Evolutionary conservation across 805 yeast species (phyloP).

Genomic region (Blastobotrys peoriensis): DNA sequence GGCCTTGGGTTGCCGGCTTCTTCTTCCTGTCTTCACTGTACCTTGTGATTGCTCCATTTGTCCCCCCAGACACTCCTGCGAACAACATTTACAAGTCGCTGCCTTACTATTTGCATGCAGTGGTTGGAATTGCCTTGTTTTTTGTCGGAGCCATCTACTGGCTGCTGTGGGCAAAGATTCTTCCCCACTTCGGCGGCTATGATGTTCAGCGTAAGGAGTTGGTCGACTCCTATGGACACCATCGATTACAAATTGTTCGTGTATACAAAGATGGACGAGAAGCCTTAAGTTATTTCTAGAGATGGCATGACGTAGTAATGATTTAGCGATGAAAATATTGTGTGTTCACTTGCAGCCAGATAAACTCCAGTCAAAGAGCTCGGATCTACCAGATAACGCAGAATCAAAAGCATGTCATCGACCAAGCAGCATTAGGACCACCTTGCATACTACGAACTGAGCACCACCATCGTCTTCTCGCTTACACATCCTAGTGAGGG

Average conservation of each 20-base stretch:
- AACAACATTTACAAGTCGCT: slow-evolving; percentile 61
- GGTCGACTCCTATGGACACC: slow-evolving; percentile 2
- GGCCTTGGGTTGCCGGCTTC: slow-evolving; percentile 56
- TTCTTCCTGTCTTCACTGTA: slow-evolving; percentile 62
- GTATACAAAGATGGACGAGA: neutral
- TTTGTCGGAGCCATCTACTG: slow-evolving; percentile 57
- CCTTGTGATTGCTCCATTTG: slow-evolving; percentile 68
- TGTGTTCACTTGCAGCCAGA: too few species aligned
- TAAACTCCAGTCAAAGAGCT: too few species aligned
- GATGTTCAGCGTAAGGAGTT: slow-evolving; percentile 14
- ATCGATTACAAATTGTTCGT: neutral
- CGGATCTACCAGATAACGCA: too few species aligned
- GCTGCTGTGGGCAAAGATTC: slow-evolving; percentile 52
- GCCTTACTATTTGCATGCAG: slow-evolving; percentile 77
- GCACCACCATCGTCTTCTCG: too few species aligned
- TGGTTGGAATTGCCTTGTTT: slow-evolving; percentile 72
- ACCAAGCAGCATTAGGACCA: too few species aligned
- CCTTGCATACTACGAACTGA: too few species aligned
- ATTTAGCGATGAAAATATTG: too few species aligned
- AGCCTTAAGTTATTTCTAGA: neutral
- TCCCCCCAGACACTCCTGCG: slow-evolving; percentile 58
- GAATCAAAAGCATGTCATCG: too few species aligned
- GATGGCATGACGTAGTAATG: too few species aligned
- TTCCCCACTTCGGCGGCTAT: slow-evolving; percentile 41
- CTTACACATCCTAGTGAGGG: too few species aligned